Base-by-base conservation (phyloP, 2,329 filamentous ascomycete species). In the Gnomoniopsis smithogilvyi region DNA sequence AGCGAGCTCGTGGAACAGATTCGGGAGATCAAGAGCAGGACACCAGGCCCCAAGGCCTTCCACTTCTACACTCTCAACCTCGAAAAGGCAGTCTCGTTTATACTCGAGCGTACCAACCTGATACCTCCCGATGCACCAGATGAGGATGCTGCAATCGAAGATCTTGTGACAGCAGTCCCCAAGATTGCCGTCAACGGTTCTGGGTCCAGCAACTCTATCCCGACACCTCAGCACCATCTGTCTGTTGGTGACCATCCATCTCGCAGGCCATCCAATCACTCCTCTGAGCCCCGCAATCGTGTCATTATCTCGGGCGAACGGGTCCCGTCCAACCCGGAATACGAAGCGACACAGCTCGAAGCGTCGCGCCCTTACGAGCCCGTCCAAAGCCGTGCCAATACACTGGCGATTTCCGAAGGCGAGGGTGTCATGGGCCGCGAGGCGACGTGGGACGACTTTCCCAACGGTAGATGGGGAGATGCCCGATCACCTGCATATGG, bases 371-470 rank as follows among this genome's bases (percentile, higher is more conserved):
- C 87, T 1, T 83, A 84, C 2, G 87, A 87, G 65, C 85, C 83
- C 56, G 80, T 94, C 67, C 93, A 94, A 70, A 87, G 85, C 21
- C 85, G 93, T 54, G 88, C 89, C 58, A 94, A 93, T 71, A 95
- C 92, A 1, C 82, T 98, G 11, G 92, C 93, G 30, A 97, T 97
- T 59, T 96, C 93, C 0, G 94, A 98, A 76, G 94, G 95, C 6
- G 90, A 96, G 68, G 95, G 94, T 24, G 83, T 90, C 3, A 80
- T 97, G 7, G 95, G 94, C 12, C 84, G 95, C 52, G 94, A 98
- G 78, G 95, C 95, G 36, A 99, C 95, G 0, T 99, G 95, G 95
- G 95, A 99, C 68, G 95, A 99, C 70, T 99, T 92, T 73, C 94
- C 94, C 63, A 98, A 98, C 77, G 95, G 94, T 30, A 86, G 94